These are phyloP conservation scores for Podospora pseudopauciseta DNA, from an alignment of 495 filamentous ascomycete species.

Conservation along the genomic window DNA sequence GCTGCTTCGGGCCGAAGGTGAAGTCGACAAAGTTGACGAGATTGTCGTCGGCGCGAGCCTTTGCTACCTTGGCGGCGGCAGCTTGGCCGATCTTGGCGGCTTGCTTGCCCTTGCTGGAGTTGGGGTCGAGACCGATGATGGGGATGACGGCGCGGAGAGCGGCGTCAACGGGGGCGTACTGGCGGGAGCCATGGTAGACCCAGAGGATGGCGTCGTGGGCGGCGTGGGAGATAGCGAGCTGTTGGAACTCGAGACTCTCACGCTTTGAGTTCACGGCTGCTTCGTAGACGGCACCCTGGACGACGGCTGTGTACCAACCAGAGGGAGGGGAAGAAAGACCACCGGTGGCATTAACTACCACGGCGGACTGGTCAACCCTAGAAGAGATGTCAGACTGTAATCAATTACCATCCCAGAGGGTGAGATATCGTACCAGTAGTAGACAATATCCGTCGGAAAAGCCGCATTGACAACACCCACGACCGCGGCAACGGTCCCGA, in stretches of 20 bases:
- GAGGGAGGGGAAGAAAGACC: conserved; percentile 36
- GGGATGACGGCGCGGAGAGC: conserved; percentile 28
- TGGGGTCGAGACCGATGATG: conserved; percentile 29
- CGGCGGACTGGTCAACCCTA: conserved; percentile 31
- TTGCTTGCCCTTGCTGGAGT: conserved; percentile 21
- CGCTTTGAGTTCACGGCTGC: conserved; percentile 29
- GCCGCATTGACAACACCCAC: conserved; percentile 24
- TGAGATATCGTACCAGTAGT: conserved; percentile 29
- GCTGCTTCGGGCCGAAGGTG: conserved; percentile 20
- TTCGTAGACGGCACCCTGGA: conserved; percentile 34
- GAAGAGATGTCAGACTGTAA: background rate
- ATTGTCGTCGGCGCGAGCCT: conserved; percentile 31
- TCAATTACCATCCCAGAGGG: background rate
- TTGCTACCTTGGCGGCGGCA: conserved; percentile 28
- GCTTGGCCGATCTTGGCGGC: conserved; percentile 28
- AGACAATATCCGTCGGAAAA: conserved; percentile 37
- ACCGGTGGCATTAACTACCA: conserved; percentile 34
- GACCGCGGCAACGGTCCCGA: conserved; percentile 14
- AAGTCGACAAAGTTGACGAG: conserved; percentile 36
- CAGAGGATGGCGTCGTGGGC: conserved; percentile 36
- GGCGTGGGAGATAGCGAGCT: conserved; percentile 40
- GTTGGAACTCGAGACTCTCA: conserved; percentile 31
- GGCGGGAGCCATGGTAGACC: conserved; percentile 37
- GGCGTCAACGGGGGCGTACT: conserved; percentile 28
- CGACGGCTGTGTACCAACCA: conserved; percentile 30